These are phyloP conservation scores for Clonostachys rosea DNA, from an alignment of 2,329 filamentous ascomycete species.

Conservation along the genomic window DNA sequence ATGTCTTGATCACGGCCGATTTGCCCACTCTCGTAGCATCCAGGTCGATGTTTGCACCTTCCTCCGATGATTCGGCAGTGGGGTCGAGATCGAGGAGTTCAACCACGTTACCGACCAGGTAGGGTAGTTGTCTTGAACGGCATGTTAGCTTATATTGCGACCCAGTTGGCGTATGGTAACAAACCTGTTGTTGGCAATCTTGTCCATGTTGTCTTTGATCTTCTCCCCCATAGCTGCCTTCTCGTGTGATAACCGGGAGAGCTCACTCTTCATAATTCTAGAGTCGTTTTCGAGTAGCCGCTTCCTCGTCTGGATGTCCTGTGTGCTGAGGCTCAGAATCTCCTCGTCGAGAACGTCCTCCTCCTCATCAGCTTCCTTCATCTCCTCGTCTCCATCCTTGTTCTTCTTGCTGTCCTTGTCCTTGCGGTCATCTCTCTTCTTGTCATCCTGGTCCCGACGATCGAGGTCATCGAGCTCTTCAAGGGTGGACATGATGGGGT, in stretches of 20 bases:
- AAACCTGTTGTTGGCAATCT: conserved; percentile 98
- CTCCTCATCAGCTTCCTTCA: conserved; percentile 53
- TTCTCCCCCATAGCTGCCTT: conserved; percentile 96
- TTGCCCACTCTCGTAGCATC: conserved; percentile 96
- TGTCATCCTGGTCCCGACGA: conserved; percentile 73
- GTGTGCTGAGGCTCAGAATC: conserved; percentile 87
- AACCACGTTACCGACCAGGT: conserved; percentile 97
- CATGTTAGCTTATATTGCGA: neutral
- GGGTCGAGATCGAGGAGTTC: conserved; percentile 96
- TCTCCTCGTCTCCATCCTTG: conserved; percentile 73
- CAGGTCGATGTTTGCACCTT: conserved; percentile 97
- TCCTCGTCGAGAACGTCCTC: conserved; percentile 88
- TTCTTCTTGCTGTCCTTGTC: conserved; percentile 34
- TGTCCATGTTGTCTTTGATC: conserved; percentile 98
- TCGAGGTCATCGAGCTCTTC: conserved; percentile 90
- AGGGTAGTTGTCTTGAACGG: conserved; percentile 77
- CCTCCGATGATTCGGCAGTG: conserved; percentile 90
- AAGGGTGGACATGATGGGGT: conserved; percentile 71
- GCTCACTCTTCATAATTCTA: conserved; percentile 98
- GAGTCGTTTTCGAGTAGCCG: conserved; percentile 95
- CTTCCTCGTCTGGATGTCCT: conserved; percentile 88
- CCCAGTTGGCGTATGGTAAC: conserved; percentile 10
- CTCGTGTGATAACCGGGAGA: conserved; percentile 88
- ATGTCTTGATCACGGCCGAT: conserved; percentile 98
- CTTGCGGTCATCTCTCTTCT: conserved; percentile 30